Base-by-base conservation (phyloP, 164 flowering plant species). In the Buxus sempervirens region DNA sequence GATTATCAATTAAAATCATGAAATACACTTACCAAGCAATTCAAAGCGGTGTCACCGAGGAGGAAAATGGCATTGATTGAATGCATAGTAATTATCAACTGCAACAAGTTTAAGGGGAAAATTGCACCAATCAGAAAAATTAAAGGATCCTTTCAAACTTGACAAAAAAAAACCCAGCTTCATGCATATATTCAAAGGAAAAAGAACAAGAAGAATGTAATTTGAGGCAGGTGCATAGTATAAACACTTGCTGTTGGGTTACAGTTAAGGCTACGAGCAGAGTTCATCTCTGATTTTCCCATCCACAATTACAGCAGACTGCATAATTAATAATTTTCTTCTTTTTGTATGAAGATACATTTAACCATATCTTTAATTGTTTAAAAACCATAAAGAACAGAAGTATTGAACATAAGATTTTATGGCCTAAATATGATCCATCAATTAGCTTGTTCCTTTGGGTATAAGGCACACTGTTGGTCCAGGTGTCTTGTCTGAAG, bases 51-150 rank as follows among this genome's bases (percentile, higher is more conserved):
- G 28, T 92, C 99, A 0, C 86, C 94, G 19, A 95, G 75, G 63
- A 95, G 84, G 76, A 95, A 88, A 62, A 90, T 74, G 60, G 84
- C 96, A 79, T 95, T 95, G 66, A 90, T 63, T 3, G 98, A 72
- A 70, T 95, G 99, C 96, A 90, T 89, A 55, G 72, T 80, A 32
- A 92, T 68, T 54, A 82, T 72, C 81, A 89, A 72, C 99, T 95
- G 96, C 70, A 53, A 70, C 63, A 60, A 16, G n/a, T n/a, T 32
- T 32, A 7, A 72, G 56, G 51, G 26, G 8, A 45, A 62, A 66
- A 6, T 42, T 1, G 22, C 15, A 65, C 55, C 32, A 27, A 21
- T 12, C 7, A 59, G 68, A 36, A 49, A n/a, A 66, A n/a, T 48
- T n/a, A 38, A 6, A 60, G 22, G 51, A 20, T 23, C 38, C 60